Base-by-base conservation (phyloP, 2,329 filamentous ascomycete genomes). In the Calonectria naviculata region DNA sequence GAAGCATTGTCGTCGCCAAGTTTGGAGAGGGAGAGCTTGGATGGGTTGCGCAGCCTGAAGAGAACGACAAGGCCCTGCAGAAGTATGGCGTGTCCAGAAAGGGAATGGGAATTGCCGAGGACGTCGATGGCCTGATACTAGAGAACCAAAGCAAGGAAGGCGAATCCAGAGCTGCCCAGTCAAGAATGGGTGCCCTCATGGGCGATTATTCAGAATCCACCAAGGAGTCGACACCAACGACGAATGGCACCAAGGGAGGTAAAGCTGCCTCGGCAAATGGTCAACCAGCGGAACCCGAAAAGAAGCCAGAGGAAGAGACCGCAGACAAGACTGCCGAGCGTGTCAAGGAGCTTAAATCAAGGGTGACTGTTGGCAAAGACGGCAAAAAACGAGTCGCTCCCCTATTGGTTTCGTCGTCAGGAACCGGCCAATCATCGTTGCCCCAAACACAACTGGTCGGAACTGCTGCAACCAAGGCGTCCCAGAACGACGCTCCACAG, bases 131-230 rank as follows among this genome's bases (percentile, higher is more conserved):
- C 0, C 84, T 98, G 49, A 88, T 94, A 42, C 85, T 99, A 0
- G 97, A 99, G 83, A 95, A 97, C 77, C 93, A 93, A 81, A 98
- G 95, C 84, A 98, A 97, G 80, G 95, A 93, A 49, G 96, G 93
- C 26, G 97, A 99, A 81, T 89, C 96, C 36, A 94, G 93, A 74
- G 95, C 93, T 6, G 95, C 96, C 0, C 94, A 99, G 83, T 97
- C 95, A 2, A 91, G 96, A 75, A 99, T 99, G 97, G 97, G 97
- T 15, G 96, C 96, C n/a, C 85, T 99, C 42, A 99, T 99, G 97
- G 96, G 96, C 7, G 95, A 98, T 79, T 89, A 89, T 21, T 88
- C 89, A 4, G 87, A 88, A 5, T 90, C 90, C 38, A 85, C 87
- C 4, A 90, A 90, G 46, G 85, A 87, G 62, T 81, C 84, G 10